Conservation (phyloP, 164 flowering plant species). For the Annona squamosa region DNA sequence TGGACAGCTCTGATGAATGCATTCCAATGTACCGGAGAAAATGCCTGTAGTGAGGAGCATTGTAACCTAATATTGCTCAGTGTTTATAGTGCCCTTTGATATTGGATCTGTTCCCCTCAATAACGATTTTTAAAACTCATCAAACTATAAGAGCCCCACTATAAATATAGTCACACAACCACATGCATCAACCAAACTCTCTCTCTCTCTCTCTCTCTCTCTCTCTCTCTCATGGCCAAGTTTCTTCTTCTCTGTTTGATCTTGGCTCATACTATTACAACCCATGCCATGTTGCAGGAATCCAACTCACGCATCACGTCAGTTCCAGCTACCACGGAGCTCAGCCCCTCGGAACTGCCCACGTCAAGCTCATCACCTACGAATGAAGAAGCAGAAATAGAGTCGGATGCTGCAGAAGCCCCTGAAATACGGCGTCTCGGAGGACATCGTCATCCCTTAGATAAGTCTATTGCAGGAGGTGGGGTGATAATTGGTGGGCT, state of each 20-base stretch:
- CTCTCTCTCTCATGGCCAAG: conserved; percentile 1
- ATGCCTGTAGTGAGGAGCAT: no score
- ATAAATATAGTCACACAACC: not conserved
- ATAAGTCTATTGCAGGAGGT: conserved; percentile 22
- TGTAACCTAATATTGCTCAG: no score
- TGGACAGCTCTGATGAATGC: no score
- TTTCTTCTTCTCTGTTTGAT: conserved; percentile 14
- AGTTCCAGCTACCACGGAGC: not conserved
- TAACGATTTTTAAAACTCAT: no score
- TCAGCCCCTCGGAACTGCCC: conserved; percentile 6
- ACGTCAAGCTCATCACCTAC: not conserved
- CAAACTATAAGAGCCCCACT: not conserved
- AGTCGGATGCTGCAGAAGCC: conserved; percentile 9
- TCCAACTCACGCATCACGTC: not conserved
- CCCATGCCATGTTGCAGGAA: not conserved
- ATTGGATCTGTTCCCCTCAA: no score
- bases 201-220: not conserved
- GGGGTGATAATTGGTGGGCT: conserved; percentile 29
- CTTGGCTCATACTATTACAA: not conserved
- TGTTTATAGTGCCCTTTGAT: no score
- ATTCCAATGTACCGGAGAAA: no score
- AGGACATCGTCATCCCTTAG: conserved; percentile 4
- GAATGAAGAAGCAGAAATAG: not conserved
- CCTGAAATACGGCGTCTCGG: conserved; percentile 11
- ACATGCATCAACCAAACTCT: not conserved